These are phyloP conservation scores for Nepenthes alata DNA, from an alignment of 179 eudicot species.

Conservation along the genomic window DNA sequence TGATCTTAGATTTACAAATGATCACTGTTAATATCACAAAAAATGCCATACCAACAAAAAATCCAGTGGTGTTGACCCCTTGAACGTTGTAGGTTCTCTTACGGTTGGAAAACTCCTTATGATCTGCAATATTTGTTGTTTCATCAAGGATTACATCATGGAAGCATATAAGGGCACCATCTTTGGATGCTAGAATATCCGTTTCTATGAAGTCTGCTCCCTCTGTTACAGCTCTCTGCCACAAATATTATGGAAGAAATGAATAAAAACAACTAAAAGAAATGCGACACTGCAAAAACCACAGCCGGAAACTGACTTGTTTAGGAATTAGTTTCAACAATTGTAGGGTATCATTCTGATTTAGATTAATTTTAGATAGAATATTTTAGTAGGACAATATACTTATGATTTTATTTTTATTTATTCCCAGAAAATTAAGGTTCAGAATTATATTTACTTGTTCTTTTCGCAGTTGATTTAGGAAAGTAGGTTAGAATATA, in stretches of 20 bases:
- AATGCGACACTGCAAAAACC: too few relatives aligned
- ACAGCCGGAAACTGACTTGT: too few relatives aligned
- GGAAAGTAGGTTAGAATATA: too few relatives aligned
- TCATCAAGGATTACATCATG: conserved; percentile 70
- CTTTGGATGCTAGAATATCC: conserved; percentile 73
- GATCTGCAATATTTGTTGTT: conserved; percentile 59
- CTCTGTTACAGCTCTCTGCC: conserved; percentile 90
- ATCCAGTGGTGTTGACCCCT: conserved; percentile 72
- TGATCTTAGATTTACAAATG: not conserved
- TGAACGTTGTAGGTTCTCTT: conserved; percentile 75
- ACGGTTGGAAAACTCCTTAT: conserved; percentile 61
- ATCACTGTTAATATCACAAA: not conserved
- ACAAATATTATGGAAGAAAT: not conserved
- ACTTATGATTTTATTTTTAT: too few relatives aligned
- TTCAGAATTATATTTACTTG: too few relatives aligned
- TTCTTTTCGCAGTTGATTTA: too few relatives aligned
- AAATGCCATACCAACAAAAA: conserved; percentile 34
- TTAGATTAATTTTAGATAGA: too few relatives aligned
- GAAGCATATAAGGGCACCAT: conserved; percentile 73
- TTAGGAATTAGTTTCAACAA: too few relatives aligned
- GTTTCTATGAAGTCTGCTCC: conserved; percentile 95
- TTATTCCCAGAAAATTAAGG: too few relatives aligned
- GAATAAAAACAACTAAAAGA: too few relatives aligned
- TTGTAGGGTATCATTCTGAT: too few relatives aligned
- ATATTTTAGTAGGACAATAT: too few relatives aligned